These are phyloP conservation scores for Phyllosticta capitalensis DNA, from an alignment of 2,329 filamentous ascomycete species.

Conservation along the genomic window DNA sequence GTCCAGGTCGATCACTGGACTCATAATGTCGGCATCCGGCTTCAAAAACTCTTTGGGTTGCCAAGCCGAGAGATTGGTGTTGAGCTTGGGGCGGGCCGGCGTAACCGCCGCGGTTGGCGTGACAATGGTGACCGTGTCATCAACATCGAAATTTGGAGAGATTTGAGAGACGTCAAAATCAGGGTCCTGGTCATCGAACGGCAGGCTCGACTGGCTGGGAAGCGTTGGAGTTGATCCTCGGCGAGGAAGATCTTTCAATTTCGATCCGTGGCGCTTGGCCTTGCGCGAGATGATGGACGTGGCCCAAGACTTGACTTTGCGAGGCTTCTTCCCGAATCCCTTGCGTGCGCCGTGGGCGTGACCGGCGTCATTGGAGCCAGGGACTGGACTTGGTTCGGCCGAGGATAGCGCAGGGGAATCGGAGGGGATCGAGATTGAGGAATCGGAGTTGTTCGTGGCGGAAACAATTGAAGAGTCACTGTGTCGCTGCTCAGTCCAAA, in stretches of 20 bases:
- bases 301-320: constrained; percentile 68
- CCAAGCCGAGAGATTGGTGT: constrained; percentile 29
- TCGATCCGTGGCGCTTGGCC: constrained; percentile 42
- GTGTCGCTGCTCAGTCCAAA: constrained; percentile 42
- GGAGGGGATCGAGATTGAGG: constrained; percentile 20
- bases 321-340: constrained; percentile 29
- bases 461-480: constrained; percentile 28
- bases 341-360: constrained; percentile 6
- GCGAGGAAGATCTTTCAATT: constrained; percentile 29
- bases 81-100: constrained; percentile 18
- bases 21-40: constrained; percentile 51
- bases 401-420: constrained; percentile 6
- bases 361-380: not conserved
- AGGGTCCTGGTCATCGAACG: constrained; percentile 22
- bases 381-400: constrained; percentile 1
- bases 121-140: constrained; percentile 33
- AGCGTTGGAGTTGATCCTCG: constrained; percentile 20
- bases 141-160: constrained; percentile 32
- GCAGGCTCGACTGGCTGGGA: constrained; percentile 5
- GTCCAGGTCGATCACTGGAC: constrained; percentile 85
- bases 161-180: constrained; percentile 24
- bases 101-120: constrained; percentile 20
- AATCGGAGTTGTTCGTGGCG: constrained; percentile 25
- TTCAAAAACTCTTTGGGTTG: constrained; percentile 26
- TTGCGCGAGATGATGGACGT: constrained; percentile 58